These are phyloP conservation scores for Ammopiptanthus mongolicus DNA, from an alignment of 306 rosid species.

Conservation along the genomic window DNA sequence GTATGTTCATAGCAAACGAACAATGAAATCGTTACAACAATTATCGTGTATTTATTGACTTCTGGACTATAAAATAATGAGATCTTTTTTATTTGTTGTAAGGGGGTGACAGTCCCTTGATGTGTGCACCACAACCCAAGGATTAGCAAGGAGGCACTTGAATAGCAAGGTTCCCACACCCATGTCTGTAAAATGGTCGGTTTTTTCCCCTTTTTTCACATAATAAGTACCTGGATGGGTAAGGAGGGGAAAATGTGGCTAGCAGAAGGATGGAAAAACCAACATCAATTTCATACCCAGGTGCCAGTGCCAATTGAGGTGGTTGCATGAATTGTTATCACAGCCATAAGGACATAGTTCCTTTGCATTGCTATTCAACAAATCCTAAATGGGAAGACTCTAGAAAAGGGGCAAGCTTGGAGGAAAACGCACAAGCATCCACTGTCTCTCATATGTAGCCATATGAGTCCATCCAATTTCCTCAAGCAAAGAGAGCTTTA, in stretches of 20 bases:
- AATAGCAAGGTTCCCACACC: not conserved
- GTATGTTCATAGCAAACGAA: too few species aligned
- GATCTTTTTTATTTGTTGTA: too few species aligned
- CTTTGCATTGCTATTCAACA: not conserved
- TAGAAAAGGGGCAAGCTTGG: constrained; percentile 69
- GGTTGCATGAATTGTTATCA: not conserved
- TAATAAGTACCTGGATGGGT: not conserved
- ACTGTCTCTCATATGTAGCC: constrained; percentile 58
- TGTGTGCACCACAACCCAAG: too few species aligned
- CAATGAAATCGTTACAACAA: too few species aligned
- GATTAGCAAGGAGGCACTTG: not conserved
- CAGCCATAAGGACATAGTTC: not conserved
- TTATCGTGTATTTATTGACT: too few species aligned
- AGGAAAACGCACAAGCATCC: constrained; percentile 92
- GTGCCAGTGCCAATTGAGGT: not conserved
- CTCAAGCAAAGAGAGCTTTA: constrained; percentile 71
- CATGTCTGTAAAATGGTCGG: not conserved
- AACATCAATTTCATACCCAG: not conserved
- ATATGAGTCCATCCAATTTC: constrained; percentile 86
- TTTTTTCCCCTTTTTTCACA: not conserved
- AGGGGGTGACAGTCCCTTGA: not conserved
- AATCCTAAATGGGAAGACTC: not conserved
- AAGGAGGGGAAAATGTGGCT: not conserved
- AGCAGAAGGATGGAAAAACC: not conserved
- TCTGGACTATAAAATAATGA: too few species aligned